Conservation (phyloP, 164 flowering plant species). For the Berberis vulgaris region DNA sequence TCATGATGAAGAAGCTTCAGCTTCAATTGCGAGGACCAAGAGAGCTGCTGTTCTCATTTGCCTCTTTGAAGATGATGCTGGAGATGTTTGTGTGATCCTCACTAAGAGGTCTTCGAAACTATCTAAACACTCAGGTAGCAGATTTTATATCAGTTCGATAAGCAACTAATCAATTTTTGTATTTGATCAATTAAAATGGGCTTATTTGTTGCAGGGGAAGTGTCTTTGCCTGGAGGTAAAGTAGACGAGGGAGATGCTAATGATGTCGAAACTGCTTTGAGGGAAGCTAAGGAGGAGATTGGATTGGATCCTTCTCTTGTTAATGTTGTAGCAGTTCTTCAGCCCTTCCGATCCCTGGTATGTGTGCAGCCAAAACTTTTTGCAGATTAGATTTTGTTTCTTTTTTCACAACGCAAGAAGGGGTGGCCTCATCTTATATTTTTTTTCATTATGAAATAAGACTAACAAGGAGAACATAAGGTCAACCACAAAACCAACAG, state of each 20-base stretch:
- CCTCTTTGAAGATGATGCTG: constrained; percentile 41
- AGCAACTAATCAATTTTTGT: neutral
- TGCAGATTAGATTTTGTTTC: too few relatives aligned
- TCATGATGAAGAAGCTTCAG: neutral
- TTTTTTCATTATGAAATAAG: too few relatives aligned
- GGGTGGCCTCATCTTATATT: too few relatives aligned
- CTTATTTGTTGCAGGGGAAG: constrained; percentile 53
- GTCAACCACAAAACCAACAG: too few relatives aligned
- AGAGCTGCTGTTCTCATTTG: constrained; percentile 54
- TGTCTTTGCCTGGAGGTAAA: constrained; percentile 89
- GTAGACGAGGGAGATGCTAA: constrained; percentile 69
- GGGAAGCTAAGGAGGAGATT: constrained; percentile 93
- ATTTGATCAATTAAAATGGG: constrained; percentile 1
- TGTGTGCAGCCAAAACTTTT: neutral
- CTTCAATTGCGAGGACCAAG: constrained; percentile 28
- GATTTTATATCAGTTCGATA: neutral
- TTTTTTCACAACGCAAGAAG: too few relatives aligned
- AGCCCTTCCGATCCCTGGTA: constrained; percentile 83
- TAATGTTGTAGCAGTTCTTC: constrained; percentile 56
- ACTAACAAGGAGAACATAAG: too few relatives aligned
- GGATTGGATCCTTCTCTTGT: constrained; percentile 89
- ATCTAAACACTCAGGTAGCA: constrained; percentile 44
- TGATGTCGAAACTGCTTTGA: constrained; percentile 61
- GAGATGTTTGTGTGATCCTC: constrained; percentile 48
- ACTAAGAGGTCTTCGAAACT: constrained; percentile 50